Evolutionary conservation across 441 rosid species (phyloP).

Genomic region (Biscutella laevigata): DNA sequence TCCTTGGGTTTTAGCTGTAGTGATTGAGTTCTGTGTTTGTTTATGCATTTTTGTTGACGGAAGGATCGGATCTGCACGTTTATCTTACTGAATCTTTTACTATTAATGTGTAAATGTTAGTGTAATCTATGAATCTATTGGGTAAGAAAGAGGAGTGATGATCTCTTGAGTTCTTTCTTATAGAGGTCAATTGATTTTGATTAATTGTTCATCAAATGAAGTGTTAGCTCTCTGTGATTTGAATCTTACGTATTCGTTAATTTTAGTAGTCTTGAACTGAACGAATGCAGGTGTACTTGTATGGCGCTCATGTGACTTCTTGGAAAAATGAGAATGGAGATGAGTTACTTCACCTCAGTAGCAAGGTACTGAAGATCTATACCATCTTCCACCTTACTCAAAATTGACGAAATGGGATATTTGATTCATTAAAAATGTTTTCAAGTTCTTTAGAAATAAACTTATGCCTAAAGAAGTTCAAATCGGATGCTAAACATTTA

Average conservation of each 20-base stretch:
- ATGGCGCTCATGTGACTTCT: constrained; percentile 63
- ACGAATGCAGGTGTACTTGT: constrained; percentile 46
- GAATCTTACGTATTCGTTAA: neutral
- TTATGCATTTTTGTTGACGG: neutral
- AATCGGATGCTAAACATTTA: neutral
- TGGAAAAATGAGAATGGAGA: constrained; percentile 68
- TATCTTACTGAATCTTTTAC: neutral
- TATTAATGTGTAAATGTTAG: constrained; percentile 1
- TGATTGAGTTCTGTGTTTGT: neutral
- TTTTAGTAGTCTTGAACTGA: neutral
- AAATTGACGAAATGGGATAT: neutral
- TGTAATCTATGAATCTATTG: constrained; percentile 2
- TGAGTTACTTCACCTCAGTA: constrained; percentile 60
- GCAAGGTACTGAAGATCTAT: constrained; percentile 36
- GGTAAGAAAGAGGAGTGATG: neutral
- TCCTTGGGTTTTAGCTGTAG: constrained; percentile 13
- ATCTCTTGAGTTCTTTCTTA: neutral
- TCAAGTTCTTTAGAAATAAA: neutral
- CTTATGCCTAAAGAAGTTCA: neutral
- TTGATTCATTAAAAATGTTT: constrained; percentile 8
- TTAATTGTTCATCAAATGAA: neutral
- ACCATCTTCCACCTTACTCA: neutral
- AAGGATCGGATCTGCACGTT: constrained; percentile 15
- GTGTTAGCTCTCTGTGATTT: constrained; percentile 12
- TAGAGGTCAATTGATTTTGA: neutral